phyloP scores from a whole-genome alignment of 768 basidiomycete genomes.

The Daedaleopsis nitida region DNA sequence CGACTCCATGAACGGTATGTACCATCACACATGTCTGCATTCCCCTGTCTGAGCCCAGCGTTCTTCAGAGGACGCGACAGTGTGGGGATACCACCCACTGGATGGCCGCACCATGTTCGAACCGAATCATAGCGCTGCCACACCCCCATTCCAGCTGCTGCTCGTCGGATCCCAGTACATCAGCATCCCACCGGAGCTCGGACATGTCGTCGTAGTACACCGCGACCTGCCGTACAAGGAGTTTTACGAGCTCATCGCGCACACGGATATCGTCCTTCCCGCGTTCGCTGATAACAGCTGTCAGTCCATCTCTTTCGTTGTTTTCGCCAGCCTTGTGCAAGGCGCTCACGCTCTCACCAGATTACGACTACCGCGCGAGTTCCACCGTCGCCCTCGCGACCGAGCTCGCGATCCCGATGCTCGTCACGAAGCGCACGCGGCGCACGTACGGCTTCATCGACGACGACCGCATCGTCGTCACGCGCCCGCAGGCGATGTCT shows the following conservation, averaged over 20 bases:
- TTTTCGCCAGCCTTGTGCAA: too few species aligned
- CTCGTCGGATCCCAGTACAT: slow-evolving; percentile 36
- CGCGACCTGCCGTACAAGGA: slow-evolving; percentile 36
- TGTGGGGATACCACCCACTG: slow-evolving; percentile 38
- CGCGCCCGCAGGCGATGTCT: slow-evolving; percentile 41
- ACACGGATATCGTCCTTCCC: slow-evolving; percentile 43
- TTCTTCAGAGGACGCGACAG: slow-evolving; percentile 32
- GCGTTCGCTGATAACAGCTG: slow-evolving; percentile 33
- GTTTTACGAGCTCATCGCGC: slow-evolving; percentile 38
- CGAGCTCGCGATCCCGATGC: slow-evolving; percentile 40
- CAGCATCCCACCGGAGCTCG: slow-evolving; percentile 36
- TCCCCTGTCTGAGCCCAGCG: not conserved
- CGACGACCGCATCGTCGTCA: slow-evolving; percentile 38
- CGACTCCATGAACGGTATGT: slow-evolving; percentile 32
- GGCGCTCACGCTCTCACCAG: slow-evolving; percentile 6
- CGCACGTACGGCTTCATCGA: slow-evolving; percentile 41
- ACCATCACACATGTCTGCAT: not conserved
- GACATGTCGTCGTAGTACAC: slow-evolving; percentile 36
- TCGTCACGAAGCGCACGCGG: slow-evolving; percentile 42
- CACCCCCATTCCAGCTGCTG: slow-evolving; percentile 31
- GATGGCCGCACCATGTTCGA: slow-evolving; percentile 20
- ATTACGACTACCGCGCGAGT: slow-evolving; percentile 43
- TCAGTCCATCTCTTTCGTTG: not conserved
- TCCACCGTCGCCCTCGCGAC: slow-evolving; percentile 43
- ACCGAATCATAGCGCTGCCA: slow-evolving; percentile 18